These are phyloP conservation scores for Ceratobasidium sp. DNA, from an alignment of 1,284 basidiomycete genomes.

Conservation along the genomic window DNA sequence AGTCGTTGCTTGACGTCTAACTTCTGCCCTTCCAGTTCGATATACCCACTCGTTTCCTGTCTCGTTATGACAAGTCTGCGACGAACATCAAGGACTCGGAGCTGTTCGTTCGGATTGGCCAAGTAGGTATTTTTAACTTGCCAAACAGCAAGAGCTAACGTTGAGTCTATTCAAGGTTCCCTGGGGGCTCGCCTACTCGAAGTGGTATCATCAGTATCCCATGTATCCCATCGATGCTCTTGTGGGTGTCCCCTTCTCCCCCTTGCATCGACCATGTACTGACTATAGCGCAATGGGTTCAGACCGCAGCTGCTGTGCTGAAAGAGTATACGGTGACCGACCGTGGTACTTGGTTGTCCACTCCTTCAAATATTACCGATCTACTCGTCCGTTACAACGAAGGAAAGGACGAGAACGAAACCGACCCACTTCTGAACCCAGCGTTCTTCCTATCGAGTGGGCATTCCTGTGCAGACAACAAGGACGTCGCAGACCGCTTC, in stretches of 20 bases:
- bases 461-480: constrained; percentile 46
- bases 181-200: constrained; percentile 62
- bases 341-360: constrained; percentile 54
- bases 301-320: constrained; percentile 57
- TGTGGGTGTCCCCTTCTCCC: constrained; percentile 2
- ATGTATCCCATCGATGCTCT: constrained; percentile 62
- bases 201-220: constrained; percentile 66
- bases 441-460: constrained; percentile 57
- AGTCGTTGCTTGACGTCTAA: neutral
- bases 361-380: constrained; percentile 51
- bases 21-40: constrained; percentile 43
- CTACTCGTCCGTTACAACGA: constrained; percentile 47
- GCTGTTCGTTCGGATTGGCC: constrained; percentile 61
- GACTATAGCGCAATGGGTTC: neutral
- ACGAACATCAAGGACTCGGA: constrained; percentile 66
- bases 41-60: constrained; percentile 61
- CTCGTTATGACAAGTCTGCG: constrained; percentile 65
- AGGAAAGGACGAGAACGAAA: constrained; percentile 48
- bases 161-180: constrained; percentile 58
- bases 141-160: neutral
- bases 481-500: constrained; percentile 54
- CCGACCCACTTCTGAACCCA: constrained; percentile 58
- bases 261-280: neutral
- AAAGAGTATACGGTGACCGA: constrained; percentile 64
- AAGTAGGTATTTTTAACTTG: constrained; percentile 54